phyloP scores from a whole-genome alignment of 129 eudicot species.

The Flaveria linearis region DNA sequence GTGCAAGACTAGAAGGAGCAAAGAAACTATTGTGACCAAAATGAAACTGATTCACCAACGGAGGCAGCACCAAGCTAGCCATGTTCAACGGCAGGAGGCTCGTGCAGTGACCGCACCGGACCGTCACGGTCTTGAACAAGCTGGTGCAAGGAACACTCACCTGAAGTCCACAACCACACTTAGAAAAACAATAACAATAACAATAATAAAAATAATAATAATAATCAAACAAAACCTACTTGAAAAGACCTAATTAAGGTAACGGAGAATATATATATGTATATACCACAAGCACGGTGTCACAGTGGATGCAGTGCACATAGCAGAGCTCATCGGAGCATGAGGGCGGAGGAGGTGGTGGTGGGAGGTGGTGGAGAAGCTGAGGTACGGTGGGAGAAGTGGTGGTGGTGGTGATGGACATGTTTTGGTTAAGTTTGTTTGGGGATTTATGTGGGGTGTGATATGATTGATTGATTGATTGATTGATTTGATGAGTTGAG shows the following conservation, averaged over 20 bases:
- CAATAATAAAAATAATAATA: background rate
- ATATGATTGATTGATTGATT: constrained; percentile 58
- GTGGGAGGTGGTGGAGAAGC: constrained; percentile 45
- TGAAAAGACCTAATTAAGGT: background rate
- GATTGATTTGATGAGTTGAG: constrained; percentile 26
- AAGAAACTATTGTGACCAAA: constrained; percentile 48
- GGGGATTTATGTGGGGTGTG: constrained; percentile 31
- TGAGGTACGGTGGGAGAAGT: constrained; percentile 42
- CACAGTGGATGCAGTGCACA: constrained; percentile 63
- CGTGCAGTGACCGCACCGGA: constrained; percentile 78
- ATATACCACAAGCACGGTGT: constrained; percentile 60
- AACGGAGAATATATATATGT: too few relatives aligned
- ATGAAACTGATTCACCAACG: constrained; percentile 48
- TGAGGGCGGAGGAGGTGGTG: constrained; percentile 49
- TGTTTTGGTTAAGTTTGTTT: constrained; percentile 22
- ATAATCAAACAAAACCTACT: constrained; percentile 29
- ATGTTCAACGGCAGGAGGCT: constrained; percentile 64
- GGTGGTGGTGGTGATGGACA: constrained; percentile 46
- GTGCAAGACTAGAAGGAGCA: constrained; percentile 43
- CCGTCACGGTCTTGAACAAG: constrained; percentile 81
- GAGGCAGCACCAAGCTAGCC: constrained; percentile 50
- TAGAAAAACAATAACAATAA: background rate
- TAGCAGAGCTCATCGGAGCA: constrained; percentile 63
- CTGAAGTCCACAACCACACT: constrained; percentile 24
- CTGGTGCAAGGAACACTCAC: constrained; percentile 87